Evolutionary conservation across 2,329 filamentous ascomycete species (phyloP).

Genomic region (Fusarium lyarnte): DNA sequence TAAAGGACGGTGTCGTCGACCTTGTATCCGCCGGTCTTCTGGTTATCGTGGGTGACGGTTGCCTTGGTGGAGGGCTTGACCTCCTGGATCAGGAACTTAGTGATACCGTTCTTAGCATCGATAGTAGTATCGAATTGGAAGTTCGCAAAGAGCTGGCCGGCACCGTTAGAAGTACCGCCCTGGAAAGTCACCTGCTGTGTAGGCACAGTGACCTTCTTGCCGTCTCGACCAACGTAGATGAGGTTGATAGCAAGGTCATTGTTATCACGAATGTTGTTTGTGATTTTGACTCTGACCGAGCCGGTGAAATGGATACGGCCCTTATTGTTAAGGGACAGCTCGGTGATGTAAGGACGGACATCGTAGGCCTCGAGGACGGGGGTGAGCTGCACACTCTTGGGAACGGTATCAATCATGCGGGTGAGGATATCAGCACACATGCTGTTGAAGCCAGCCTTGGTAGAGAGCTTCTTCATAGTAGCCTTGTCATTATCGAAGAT

Average conservation of each 20-base stretch:
- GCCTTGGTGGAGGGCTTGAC: constrained; percentile 35
- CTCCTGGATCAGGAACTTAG: constrained; percentile 46
- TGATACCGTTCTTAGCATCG: constrained; percentile 40
- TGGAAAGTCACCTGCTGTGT: neutral
- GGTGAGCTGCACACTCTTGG: constrained; percentile 42
- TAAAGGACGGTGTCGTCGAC: constrained; percentile 43
- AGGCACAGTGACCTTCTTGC: constrained; percentile 6
- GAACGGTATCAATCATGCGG: constrained; percentile 51
- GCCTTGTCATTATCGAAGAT: constrained; percentile 57
- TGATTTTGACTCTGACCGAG: constrained; percentile 38
- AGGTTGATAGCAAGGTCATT: constrained; percentile 39
- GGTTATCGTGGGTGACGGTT: constrained; percentile 40
- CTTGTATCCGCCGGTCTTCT: constrained; percentile 39
- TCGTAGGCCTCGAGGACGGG: constrained; percentile 43
- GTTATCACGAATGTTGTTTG: constrained; percentile 27
- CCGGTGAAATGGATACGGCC: constrained; percentile 39
- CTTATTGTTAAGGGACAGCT: constrained; percentile 42
- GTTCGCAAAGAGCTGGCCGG: constrained; percentile 43
- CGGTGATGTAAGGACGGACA: constrained; percentile 47
- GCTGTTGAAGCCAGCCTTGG: constrained; percentile 48
- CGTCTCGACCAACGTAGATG: constrained; percentile 13
- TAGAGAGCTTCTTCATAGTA: constrained; percentile 52
- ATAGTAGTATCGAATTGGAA: constrained; percentile 45
- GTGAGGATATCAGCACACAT: constrained; percentile 45
- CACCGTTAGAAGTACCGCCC: constrained; percentile 34